Percentiles rank a stretch among this genome's conserved stretches.
phyloP scores from a whole-genome alignment of 768 basidiomycete genomes.

The Multifurca ochricompacta region DNA sequence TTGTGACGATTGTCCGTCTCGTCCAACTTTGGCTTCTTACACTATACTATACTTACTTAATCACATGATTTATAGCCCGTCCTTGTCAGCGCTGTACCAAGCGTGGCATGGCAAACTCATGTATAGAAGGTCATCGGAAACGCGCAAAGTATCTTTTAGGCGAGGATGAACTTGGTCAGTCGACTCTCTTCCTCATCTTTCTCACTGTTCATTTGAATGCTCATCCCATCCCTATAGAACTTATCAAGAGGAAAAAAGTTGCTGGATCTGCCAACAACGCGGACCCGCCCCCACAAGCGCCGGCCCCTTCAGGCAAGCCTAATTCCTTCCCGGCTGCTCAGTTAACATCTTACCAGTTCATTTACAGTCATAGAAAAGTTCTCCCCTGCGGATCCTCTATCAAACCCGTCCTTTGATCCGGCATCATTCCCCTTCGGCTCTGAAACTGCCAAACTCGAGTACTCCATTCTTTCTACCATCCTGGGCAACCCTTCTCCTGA shows the following conservation, averaged over 20 bases:
- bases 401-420: constrained; percentile 50
- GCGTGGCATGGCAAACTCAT: constrained; percentile 81
- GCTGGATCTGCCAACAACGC: neutral
- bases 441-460: constrained; percentile 89
- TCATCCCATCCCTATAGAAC: constrained; percentile 1
- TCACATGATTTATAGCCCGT: constrained; percentile 50
- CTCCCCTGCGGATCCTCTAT: constrained; percentile 50
- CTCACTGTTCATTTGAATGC: constrained; percentile 4
- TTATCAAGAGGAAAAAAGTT: constrained; percentile 16
- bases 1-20: constrained; percentile 88
- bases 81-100: constrained; percentile 95
- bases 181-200: constrained; percentile 18
- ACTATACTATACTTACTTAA: constrained; percentile 9
- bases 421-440: constrained; percentile 63
- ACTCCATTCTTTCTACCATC: constrained; percentile 89
- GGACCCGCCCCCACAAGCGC: constrained; percentile 6
- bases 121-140: constrained; percentile 92
- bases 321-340: neutral
- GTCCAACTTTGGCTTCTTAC: neutral
- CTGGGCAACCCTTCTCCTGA: constrained; percentile 42
- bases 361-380: constrained; percentile 25
- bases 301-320: neutral
- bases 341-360: neutral
- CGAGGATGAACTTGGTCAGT: constrained; percentile 82
- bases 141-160: constrained; percentile 97